Evolutionary conservation across 2,329 filamentous ascomycete species (phyloP).

Genomic region (Fusarium sp.): DNA sequence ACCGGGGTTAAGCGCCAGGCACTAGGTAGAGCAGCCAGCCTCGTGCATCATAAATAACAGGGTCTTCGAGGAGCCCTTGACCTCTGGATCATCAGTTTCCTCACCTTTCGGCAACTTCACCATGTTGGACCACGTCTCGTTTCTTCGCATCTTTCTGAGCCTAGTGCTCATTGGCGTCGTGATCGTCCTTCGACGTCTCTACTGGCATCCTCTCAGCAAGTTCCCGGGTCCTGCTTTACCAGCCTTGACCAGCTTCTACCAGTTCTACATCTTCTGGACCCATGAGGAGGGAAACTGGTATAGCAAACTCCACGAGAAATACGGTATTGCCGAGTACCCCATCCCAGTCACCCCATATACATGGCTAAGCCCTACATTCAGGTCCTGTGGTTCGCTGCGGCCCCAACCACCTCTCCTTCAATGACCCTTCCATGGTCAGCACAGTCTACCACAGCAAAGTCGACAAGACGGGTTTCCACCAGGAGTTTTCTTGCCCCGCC

Average conservation of each 20-base stretch:
- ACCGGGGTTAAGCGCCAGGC: background rate
- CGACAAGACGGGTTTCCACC: background rate
- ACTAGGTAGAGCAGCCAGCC: background rate
- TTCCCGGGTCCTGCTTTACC: background rate
- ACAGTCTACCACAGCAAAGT: background rate
- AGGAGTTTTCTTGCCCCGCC: background rate
- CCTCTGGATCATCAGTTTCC: background rate
- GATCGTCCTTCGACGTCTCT: background rate
- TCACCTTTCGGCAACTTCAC: background rate
- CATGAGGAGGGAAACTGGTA: background rate
- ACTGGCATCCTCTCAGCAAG: background rate
- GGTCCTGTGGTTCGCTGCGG: background rate
- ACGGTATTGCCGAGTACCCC: background rate
- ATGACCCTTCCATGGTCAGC: background rate
- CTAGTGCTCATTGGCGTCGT: background rate
- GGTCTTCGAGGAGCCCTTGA: background rate
- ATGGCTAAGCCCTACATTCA: background rate
- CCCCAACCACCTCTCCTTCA: background rate
- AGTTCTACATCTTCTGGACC: background rate
- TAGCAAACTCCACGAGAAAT: background rate
- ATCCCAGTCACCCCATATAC: background rate
- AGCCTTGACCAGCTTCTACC: background rate
- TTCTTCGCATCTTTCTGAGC: background rate
- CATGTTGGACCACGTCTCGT: background rate
- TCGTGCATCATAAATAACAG: slow-evolving; percentile 1